These are phyloP conservation scores for Macrolepiota albuminosa DNA, from an alignment of 768 basidiomycete species.

Conservation along the genomic window DNA sequence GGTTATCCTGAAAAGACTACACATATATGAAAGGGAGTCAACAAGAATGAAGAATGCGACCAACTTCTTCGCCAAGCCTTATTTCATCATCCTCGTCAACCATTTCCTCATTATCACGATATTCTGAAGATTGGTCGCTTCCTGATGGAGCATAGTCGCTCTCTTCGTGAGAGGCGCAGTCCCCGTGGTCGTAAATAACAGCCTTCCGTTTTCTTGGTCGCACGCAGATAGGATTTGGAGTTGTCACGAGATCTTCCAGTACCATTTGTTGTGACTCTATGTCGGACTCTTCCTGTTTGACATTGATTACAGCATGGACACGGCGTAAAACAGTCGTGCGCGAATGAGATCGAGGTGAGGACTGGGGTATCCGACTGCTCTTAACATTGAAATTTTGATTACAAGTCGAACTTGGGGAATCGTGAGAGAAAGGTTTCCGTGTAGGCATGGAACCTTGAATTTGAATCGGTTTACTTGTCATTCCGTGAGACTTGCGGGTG, in stretches of 20 bases:
- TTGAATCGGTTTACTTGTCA: slow-evolving; percentile 8
- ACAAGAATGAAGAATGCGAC: slow-evolving; percentile 4
- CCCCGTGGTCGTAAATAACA: background rate
- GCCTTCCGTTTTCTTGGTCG: slow-evolving; percentile 11
- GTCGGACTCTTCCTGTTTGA: slow-evolving; percentile 39
- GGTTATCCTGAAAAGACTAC: slow-evolving; percentile 10
- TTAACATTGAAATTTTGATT: slow-evolving; percentile 1
- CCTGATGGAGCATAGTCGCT: slow-evolving; percentile 1
- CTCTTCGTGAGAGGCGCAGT: slow-evolving; percentile 7
- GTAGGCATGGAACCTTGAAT: slow-evolving; percentile 2
- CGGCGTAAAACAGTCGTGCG: too few relatives aligned
- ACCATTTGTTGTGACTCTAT: slow-evolving; percentile 5
- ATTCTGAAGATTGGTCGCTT: slow-evolving; percentile 13
- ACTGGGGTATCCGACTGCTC: slow-evolving; percentile 7
- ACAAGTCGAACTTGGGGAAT: background rate
- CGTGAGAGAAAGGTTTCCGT: background rate
- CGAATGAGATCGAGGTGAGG: background rate
- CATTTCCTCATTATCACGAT: slow-evolving; percentile 28
- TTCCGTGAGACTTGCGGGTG: slow-evolving; percentile 9
- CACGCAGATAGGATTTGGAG: background rate
- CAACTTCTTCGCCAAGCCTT: slow-evolving; percentile 56
- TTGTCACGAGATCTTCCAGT: background rate
- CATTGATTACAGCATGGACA: too few relatives aligned
- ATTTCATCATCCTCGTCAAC: slow-evolving; percentile 25
- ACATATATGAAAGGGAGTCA: background rate